Evolutionary conservation across 495 filamentous ascomycete species (phyloP).

Genomic region (Penicillium paradoxum): DNA sequence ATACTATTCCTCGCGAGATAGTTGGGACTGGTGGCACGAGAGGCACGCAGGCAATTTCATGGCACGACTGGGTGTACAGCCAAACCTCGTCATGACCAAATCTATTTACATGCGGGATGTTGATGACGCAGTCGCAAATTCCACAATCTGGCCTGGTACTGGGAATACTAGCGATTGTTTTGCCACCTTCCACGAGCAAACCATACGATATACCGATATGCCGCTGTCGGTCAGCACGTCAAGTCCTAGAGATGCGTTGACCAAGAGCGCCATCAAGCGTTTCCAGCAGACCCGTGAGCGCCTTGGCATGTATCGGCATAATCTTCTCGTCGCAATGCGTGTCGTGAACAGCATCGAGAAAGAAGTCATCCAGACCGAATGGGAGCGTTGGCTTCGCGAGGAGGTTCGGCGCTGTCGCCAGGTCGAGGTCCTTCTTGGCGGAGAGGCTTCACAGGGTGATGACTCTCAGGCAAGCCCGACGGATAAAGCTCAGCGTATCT

Average conservation of each 20-base stretch:
- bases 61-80: slow-evolving; percentile 69
- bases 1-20: slow-evolving; percentile 62
- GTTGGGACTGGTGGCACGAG: slow-evolving; percentile 79
- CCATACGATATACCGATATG: slow-evolving; percentile 27
- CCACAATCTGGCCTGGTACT: slow-evolving; percentile 30
- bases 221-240: slow-evolving; percentile 31
- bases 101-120: slow-evolving; percentile 80
- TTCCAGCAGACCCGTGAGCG: slow-evolving; percentile 73
- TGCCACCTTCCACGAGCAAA: slow-evolving; percentile 41
- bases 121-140: slow-evolving; percentile 57
- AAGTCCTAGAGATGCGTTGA: slow-evolving; percentile 36
- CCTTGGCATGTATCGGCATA: slow-evolving; percentile 82
- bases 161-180: slow-evolving; percentile 42
- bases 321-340: slow-evolving; percentile 84
- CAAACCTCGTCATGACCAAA: slow-evolving; percentile 75
- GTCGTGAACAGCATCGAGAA: slow-evolving; percentile 83
- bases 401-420: slow-evolving; percentile 66
- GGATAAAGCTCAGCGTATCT: slow-evolving; percentile 23
- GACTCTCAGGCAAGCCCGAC: slow-evolving; percentile 21
- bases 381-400: slow-evolving; percentile 80
- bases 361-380: slow-evolving; percentile 79
- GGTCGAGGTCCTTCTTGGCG: slow-evolving; percentile 48
- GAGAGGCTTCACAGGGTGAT: slow-evolving; percentile 25
- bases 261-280: slow-evolving; percentile 57
- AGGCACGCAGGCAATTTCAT: slow-evolving; percentile 74